A percentile compares a stretch with the other conserved stretches of the same genome.
phyloP scores from a whole-genome alignment of 2,329 filamentous ascomycete species.

The Diaporthe sp. region DNA sequence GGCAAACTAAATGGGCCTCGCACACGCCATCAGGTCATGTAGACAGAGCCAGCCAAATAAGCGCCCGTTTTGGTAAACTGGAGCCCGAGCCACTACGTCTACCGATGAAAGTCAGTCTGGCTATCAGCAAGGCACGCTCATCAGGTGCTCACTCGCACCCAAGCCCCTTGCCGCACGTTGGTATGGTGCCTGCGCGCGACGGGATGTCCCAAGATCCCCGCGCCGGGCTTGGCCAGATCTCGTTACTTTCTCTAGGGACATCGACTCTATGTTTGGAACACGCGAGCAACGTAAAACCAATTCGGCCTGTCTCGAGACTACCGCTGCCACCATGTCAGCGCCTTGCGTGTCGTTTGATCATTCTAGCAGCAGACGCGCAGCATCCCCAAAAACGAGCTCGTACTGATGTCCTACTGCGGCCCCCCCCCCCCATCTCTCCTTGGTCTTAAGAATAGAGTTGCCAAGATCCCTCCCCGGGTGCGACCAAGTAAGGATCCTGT shows the following conservation, averaged over 20 bases:
- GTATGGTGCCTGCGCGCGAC: not conserved
- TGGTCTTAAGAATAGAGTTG: conserved; percentile 17
- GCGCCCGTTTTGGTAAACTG: not conserved
- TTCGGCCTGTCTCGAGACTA: not conserved
- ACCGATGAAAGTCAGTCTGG: not conserved
- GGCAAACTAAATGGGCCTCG: not conserved
- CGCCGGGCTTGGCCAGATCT: conserved; percentile 8
- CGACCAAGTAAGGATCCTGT: not conserved
- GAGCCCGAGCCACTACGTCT: not conserved
- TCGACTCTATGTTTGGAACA: not conserved
- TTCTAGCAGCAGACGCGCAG: not conserved
- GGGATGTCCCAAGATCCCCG: conserved; percentile 9
- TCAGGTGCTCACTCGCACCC: not conserved
- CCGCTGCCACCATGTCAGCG: not conserved
- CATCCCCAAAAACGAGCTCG: not conserved
- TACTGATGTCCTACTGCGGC: not conserved
- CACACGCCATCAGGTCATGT: not conserved
- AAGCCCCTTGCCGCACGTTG: not conserved
- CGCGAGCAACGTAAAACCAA: not conserved
- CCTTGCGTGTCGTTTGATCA: not conserved
- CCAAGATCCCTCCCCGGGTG: conserved; percentile 12
- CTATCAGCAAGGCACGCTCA: not conserved
- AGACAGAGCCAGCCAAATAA: not conserved
- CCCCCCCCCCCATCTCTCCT: not conserved
- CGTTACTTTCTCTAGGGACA: not conserved